Evolutionary conservation across 331 rosid genomes (phyloP).

Genomic region (Cydonia oblonga): DNA sequence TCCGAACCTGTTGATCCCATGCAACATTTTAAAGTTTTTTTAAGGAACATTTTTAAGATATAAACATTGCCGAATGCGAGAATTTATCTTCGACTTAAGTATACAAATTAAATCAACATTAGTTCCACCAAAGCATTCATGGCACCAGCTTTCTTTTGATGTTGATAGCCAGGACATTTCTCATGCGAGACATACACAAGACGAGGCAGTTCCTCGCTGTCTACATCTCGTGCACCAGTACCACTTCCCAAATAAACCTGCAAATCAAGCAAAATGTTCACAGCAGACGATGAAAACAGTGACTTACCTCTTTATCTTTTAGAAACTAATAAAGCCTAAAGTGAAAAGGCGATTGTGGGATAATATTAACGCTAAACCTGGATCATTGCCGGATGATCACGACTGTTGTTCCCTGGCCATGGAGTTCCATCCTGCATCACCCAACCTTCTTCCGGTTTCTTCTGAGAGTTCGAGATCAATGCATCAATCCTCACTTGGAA

Average conservation of each 20-base stretch:
- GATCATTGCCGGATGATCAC: slow-evolving; percentile 86
- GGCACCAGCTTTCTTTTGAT: slow-evolving; percentile 89
- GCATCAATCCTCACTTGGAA: slow-evolving; percentile 71
- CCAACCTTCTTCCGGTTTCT: slow-evolving; percentile 91
- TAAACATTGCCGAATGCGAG: background rate
- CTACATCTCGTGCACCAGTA: slow-evolving; percentile 60
- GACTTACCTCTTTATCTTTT: background rate
- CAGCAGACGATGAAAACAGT: background rate
- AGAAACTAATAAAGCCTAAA: background rate
- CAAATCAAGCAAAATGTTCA: slow-evolving; percentile 4
- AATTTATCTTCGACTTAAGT: background rate
- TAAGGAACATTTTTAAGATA: slow-evolving; percentile 13
- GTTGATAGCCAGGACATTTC: slow-evolving; percentile 65
- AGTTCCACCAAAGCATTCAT: slow-evolving; percentile 76
- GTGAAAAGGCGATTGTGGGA: background rate
- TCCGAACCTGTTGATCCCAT: slow-evolving; percentile 52
- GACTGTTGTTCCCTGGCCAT: slow-evolving; percentile 78
- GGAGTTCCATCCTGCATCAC: slow-evolving; percentile 86
- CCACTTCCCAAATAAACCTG: slow-evolving; percentile 73
- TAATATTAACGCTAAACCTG: slow-evolving; percentile 37
- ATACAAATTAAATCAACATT: slow-evolving; percentile 7
- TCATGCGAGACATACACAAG: slow-evolving; percentile 81
- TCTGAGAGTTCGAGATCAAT: slow-evolving; percentile 63
- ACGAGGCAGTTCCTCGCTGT: slow-evolving; percentile 62
- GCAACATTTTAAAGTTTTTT: too few relatives aligned